Evolutionary conservation across 768 basidiomycete species (phyloP), one percentile per base, ranked within the genome.

Genomic region (Piloderma croceum): DNA sequence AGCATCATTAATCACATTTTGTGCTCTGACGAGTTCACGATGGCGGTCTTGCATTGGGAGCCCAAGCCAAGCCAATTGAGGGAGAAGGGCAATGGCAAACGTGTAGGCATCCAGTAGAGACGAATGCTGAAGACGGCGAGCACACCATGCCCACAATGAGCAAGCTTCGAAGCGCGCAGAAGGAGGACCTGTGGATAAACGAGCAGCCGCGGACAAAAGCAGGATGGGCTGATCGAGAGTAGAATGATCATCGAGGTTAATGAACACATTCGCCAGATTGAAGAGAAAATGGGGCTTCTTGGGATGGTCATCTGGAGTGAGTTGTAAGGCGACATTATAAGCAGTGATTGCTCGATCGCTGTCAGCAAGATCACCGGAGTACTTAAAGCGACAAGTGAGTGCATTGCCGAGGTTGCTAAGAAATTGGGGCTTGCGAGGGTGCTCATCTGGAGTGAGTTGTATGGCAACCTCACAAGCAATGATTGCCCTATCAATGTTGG

Each of bases 31-130:
- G 17, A 44, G 41, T 41, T 50, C 24, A 9, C 48, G 41, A 23
- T 52, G 50, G 27, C 51, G 51, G 20, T 22, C 18, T 17, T 29
- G n/a, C 12, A 51, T 31, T 11, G 45, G 24, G 12, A 49, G 44
- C 9, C 50, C 51, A n/a, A n/a, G n/a, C n/a, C n/a, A n/a, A n/a
- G n/a, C n/a, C n/a, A n/a, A n/a, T n/a, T n/a, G 29, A 11, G 52
- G 38, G 24, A 56, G 24, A 9, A 52, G 36, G 33, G 45, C 49
- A 25, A 63, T 47, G 7, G 52, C 47, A 27, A 39, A 47, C n/a
- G 47, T 51, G 40, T 63, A 54, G 9, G 52, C 43, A 23, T 59
- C 59, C 15, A 59, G 31, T 4, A 54, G 57, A 4, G 53, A 57
- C 5, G 53, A 61, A 3, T 41, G 41, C 31, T 56, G 57, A n/a